Evolutionary conservation across 148 eudicot species (phyloP), one percentile per base, ranked within the genome.

Genomic region (Silene uniflora): DNA sequence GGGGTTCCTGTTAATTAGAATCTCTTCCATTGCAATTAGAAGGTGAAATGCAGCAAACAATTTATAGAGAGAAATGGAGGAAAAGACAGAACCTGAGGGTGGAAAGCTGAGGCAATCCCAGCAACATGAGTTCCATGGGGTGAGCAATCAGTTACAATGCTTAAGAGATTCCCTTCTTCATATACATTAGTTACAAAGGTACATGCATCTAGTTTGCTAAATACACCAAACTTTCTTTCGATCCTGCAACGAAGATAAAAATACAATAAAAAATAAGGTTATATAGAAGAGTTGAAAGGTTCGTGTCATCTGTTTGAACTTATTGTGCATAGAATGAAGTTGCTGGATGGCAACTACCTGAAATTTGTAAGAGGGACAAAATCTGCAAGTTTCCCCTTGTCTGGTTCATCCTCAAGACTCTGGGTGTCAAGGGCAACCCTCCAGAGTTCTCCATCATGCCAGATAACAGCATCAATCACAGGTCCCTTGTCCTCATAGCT

Each of bases 51-150:
- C 65, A 32, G 56, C 35, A 18, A 47, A 22, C n/a, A 58, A 67
- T 29, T 35, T 24, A 49, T 58, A 24, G 29, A 75, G 60, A 13
- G 18, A 63, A 18, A 79, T 69, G 25, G 25, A 23, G 62, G 44
- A 73, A 73, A 71, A 52, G 58, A 24, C 75, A 71, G 67, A 79
- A 95, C 99, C 97, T 92, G 75, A 13, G 96, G 89, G 81, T 95
- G 92, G 85, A 88, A 92, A 78, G 99, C 97, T 77, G 92, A 82
- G 72, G 99, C 91, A 76, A 95, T 95, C 25, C 99, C 99, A 83
- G 96, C 92, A 83, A 95, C 99, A 81, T 95, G 99, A 80, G 99
- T 95, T 77, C 96, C 99, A 83, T 95, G 99, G 19, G 99, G 92
- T 44, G 99, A 95, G 83, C 96, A 55, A 83, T 95, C 99, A 70